Evolutionary conservation across 441 rosid genomes (phyloP), one percentile per base, ranked within the genome.

Genomic region (Eruca vesicaria): DNA sequence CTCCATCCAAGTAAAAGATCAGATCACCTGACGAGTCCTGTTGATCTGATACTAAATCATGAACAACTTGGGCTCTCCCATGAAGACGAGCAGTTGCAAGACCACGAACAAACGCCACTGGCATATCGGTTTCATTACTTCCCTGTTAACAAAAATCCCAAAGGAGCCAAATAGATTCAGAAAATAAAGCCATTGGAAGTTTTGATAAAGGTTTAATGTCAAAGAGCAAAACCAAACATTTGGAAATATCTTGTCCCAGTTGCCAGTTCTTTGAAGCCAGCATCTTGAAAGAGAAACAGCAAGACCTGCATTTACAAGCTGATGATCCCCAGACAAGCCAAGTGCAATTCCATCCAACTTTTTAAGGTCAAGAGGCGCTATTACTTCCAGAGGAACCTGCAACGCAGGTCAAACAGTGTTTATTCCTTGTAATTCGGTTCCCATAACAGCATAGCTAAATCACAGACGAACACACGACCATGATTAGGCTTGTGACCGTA

Each of bases 1-100:
- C 98, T 78, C 98, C 98, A 79, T 94, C 98, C 84, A 94, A 83
- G 86, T 90, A 94, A 81, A 91, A 94, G 32, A 87, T 81, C 65
- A 94, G 79, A 78, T 91, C 89, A 23, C 93, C 74, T 56, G 86
- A 80, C 23, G 88, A 78, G 65, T 60, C 32, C 9, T 69, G 15
- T 48, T 71, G 84, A 63, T 81, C 75, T 68, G 79, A 77, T 79
- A 79, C 72, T 32, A 75, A 70, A 85, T 88, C 97, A 64, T 86
- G 77, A 36, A 93, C 81, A 55, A 88, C 82, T 79, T 93, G 92
- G 52, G 92, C 98, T 83, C 98, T 93, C 71, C 98, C 98, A 55
- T 84, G 82, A 58, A 93, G 85, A 58, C 73, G 86, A 7, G 98
- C 95, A 1, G 85, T 89, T 75, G 92, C 88, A 78, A 93, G 95